These are phyloP conservation scores for Penicillium desertorum DNA, from an alignment of 495 filamentous ascomycete genomes.

Conservation along the genomic window DNA sequence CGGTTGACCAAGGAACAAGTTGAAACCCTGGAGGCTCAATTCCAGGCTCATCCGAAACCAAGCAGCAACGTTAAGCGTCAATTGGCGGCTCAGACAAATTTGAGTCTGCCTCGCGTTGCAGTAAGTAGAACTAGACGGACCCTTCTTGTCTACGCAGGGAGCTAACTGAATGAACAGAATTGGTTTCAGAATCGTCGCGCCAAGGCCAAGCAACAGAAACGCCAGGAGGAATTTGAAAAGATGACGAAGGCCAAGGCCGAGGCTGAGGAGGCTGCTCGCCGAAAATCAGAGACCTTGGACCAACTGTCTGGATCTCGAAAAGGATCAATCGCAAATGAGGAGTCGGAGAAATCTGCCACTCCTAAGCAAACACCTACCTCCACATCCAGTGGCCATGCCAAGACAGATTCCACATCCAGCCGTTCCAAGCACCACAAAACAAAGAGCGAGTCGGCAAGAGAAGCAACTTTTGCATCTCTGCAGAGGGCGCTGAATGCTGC, in stretches of 20 bases:
- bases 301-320: conserved; percentile 26
- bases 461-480: conserved; percentile 47
- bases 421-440: conserved; percentile 42
- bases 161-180: conserved; percentile 55
- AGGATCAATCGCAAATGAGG: conserved; percentile 29
- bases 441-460: conserved; percentile 43
- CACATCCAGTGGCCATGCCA: conserved; percentile 24
- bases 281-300: conserved; percentile 34
- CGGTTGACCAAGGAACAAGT: conserved; percentile 81
- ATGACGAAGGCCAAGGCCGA: conserved; percentile 56
- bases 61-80: conserved; percentile 73
- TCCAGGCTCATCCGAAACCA: conserved; percentile 73
- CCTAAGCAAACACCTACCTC: conserved; percentile 34
- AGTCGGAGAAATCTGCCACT: conserved; percentile 32
- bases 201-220: conserved; percentile 75
- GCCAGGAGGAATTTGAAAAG: conserved; percentile 63
- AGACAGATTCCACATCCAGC: conserved; percentile 21
- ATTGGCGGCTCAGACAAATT: conserved; percentile 67
- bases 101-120: conserved; percentile 74
- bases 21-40: conserved; percentile 71
- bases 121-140: conserved; percentile 47
- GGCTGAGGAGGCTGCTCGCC: conserved; percentile 42
- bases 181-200: conserved; percentile 91
- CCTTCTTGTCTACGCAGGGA: not conserved
- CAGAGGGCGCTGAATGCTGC: conserved; percentile 49